Evolutionary conservation across 306 rosid species (phyloP).

Genomic region (Trifolium subterraneum): DNA sequence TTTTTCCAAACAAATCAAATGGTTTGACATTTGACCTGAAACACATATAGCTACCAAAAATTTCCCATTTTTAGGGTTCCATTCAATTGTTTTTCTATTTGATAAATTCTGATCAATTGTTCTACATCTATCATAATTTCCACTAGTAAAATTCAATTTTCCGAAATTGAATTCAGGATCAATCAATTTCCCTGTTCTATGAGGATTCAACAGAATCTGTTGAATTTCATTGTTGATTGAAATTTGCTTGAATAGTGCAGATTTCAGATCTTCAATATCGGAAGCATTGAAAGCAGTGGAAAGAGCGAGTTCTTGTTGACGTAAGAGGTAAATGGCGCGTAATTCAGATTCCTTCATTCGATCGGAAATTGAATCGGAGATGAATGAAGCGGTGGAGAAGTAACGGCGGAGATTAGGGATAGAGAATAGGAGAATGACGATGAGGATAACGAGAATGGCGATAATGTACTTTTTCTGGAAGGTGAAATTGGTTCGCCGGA

Average conservation of each 20-base stretch:
- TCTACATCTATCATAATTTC: slow-evolving; percentile 62
- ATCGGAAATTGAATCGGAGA: slow-evolving; percentile 51
- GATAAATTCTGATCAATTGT: slow-evolving; percentile 67
- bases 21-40: slow-evolving; percentile 97
- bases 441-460: slow-evolving; percentile 51
- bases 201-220: slow-evolving; percentile 67
- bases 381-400: slow-evolving; percentile 43
- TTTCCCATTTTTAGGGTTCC: slow-evolving; percentile 78
- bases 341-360: slow-evolving; percentile 79
- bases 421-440: slow-evolving; percentile 56
- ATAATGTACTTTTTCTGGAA: slow-evolving; percentile 59
- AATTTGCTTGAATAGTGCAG: slow-evolving; percentile 65
- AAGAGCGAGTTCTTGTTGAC: slow-evolving; percentile 66
- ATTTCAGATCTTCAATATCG: slow-evolving; percentile 58
- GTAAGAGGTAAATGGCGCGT: slow-evolving; percentile 75
- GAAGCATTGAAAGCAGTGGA: slow-evolving; percentile 59
- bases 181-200: slow-evolving; percentile 49
- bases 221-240: slow-evolving; percentile 75
- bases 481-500: slow-evolving; percentile 45
- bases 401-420: slow-evolving; percentile 50
- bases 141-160: slow-evolving; percentile 47
- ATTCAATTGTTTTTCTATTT: slow-evolving; percentile 68
- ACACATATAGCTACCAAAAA: slow-evolving; percentile 78
- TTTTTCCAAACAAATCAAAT: slow-evolving; percentile 92
- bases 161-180: slow-evolving; percentile 45